Conservation (phyloP, 805 yeast genomes). For the Candida yuanshanica region DNA sequence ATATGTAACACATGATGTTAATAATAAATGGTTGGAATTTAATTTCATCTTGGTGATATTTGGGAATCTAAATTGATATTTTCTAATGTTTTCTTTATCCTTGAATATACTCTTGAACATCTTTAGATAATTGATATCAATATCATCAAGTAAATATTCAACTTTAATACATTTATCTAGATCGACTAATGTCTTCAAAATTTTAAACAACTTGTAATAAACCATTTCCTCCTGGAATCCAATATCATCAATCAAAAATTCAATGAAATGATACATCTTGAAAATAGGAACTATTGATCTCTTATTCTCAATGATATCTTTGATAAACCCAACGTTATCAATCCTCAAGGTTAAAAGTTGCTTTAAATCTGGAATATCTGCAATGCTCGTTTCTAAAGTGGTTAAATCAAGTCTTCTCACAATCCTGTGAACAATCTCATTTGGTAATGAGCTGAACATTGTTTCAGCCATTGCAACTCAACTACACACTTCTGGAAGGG, state of each 20-base stretch:
- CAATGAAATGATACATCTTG: constrained; percentile 13
- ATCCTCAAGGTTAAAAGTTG: constrained; percentile 8
- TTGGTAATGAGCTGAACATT: constrained; percentile 4
- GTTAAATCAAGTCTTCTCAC: constrained; percentile 4
- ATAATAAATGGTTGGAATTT: constrained; percentile 19
- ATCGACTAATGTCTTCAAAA: constrained; percentile 4
- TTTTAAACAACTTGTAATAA: constrained; percentile 6
- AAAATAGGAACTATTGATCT: constrained; percentile 7
- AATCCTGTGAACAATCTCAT: constrained; percentile 6
- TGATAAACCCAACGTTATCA: constrained; percentile 1
- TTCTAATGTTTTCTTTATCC: constrained; percentile 1
- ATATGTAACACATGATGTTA: constrained; percentile 12
- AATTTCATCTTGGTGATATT: constrained; percentile 13
- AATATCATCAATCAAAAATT: constrained; percentile 9
- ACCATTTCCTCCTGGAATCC: constrained; percentile 8
- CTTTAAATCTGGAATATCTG: constrained; percentile 13
- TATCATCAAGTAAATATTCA: constrained; percentile 8
- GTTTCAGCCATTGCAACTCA: constrained; percentile 1
- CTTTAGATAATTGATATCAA: constrained; percentile 18
- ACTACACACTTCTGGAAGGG: too few relatives aligned
- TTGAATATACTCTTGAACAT: constrained; percentile 20
- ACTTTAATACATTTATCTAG: constrained; percentile 8
- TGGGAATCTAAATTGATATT: constrained; percentile 2
- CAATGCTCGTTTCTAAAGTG: constrained; percentile 1
- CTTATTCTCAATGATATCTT: constrained; percentile 7